phyloP scores from a whole-genome alignment of 2,329 filamentous ascomycete species.

The Penicillium sp. region DNA sequence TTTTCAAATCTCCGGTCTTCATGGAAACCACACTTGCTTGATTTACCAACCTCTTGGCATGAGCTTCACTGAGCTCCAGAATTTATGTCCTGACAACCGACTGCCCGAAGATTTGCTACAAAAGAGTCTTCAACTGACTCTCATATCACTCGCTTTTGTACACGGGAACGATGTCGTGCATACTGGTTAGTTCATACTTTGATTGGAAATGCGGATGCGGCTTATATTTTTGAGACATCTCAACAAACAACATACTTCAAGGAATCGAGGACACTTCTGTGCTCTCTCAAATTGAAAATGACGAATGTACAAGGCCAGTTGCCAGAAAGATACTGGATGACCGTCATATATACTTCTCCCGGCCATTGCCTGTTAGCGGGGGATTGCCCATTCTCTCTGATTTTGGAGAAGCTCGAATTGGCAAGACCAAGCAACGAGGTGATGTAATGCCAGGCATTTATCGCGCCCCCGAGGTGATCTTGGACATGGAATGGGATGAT shows the following conservation, averaged over 20 bases:
- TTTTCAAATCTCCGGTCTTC: conserved; percentile 26
- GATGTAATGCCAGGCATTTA: conserved; percentile 29
- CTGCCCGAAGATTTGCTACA: conserved; percentile 19
- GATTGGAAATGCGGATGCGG: background rate
- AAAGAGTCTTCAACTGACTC: background rate
- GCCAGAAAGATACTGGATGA: conserved; percentile 28
- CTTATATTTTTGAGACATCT: conserved; percentile 23
- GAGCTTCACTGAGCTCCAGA: conserved; percentile 19
- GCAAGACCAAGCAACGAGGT: conserved; percentile 10
- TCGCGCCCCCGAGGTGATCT: conserved; percentile 29
- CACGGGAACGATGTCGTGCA: conserved; percentile 24
- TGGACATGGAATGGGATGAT: conserved; percentile 28
- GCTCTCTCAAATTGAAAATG: conserved; percentile 26
- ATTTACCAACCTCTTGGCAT: conserved; percentile 26
- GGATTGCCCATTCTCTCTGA: conserved; percentile 26
- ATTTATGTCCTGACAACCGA: conserved; percentile 12
- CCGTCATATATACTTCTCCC: conserved; percentile 26
- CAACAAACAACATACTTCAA: conserved; percentile 30
- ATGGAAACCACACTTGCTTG: conserved; percentile 24
- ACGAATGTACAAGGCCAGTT: conserved; percentile 24
- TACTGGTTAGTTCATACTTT: conserved; percentile 18
- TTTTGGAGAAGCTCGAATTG: conserved; percentile 25
- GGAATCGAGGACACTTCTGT: conserved; percentile 23
- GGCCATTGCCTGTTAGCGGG: conserved; percentile 14
- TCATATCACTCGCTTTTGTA: conserved; percentile 24